A percentile compares a stretch with the other conserved stretches of the same genome.
These are phyloP conservation scores for Rubroboletus satanas DNA, from an alignment of 768 basidiomycete species.

Conservation along the genomic window DNA sequence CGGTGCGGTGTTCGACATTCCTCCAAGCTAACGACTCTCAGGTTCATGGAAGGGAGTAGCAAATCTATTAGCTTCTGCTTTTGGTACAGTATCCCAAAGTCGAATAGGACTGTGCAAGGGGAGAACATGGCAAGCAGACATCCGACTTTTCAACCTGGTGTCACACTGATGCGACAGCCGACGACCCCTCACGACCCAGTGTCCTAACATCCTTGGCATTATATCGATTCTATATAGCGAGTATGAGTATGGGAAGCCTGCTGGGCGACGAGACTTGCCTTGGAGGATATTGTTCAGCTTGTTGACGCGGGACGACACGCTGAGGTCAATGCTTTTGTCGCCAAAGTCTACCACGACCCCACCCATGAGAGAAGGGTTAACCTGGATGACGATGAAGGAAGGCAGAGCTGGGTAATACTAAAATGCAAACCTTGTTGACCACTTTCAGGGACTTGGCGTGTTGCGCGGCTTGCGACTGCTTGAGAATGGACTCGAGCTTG, in stretches of 20 bases:
- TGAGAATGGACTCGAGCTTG: slow-evolving; percentile 81
- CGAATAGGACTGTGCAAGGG: background rate
- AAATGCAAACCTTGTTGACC: slow-evolving; percentile 73
- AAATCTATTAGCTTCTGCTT: background rate
- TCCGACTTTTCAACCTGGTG: slow-evolving; percentile 10
- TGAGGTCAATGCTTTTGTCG: slow-evolving; percentile 96
- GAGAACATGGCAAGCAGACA: slow-evolving; percentile 4
- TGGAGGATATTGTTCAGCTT: slow-evolving; percentile 88
- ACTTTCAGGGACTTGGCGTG: slow-evolving; percentile 86
- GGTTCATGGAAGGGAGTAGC: background rate
- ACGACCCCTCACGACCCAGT: background rate
- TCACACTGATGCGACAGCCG: background rate
- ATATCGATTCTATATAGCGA: slow-evolving; percentile 27
- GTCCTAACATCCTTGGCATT: background rate
- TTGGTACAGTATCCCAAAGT: background rate
- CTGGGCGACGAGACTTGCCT: slow-evolving; percentile 46
- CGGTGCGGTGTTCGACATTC: background rate
- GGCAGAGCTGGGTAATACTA: background rate
- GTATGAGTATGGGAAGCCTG: slow-evolving; percentile 11
- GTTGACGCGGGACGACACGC: slow-evolving; percentile 89
- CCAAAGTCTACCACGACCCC: slow-evolving; percentile 96
- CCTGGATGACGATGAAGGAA: slow-evolving; percentile 43
- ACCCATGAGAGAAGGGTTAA: slow-evolving; percentile 88
- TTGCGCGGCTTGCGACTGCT: slow-evolving; percentile 80
- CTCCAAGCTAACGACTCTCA: background rate